These are phyloP conservation scores for Neurospora sp. DNA, from an alignment of 495 filamentous ascomycete species.

Conservation along the genomic window DNA sequence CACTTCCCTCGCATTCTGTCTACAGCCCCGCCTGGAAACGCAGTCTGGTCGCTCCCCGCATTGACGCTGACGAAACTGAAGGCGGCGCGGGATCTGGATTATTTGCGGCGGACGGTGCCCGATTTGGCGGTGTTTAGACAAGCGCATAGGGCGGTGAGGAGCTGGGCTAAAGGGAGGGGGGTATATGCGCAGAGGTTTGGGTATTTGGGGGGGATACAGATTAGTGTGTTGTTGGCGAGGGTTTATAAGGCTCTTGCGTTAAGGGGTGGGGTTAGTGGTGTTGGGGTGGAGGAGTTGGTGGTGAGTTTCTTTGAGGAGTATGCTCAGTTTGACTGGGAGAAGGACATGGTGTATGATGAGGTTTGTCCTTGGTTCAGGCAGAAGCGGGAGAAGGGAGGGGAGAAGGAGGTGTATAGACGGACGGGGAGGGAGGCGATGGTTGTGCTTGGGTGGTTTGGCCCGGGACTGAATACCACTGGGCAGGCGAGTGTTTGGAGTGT, in stretches of 20 bases:
- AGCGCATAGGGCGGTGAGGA: constrained; percentile 41
- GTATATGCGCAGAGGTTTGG: constrained; percentile 50
- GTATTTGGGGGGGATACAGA: constrained; percentile 47
- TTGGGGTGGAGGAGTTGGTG: constrained; percentile 33
- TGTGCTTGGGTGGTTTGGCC: constrained; percentile 43
- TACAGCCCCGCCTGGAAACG: constrained; percentile 24
- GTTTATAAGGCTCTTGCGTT: constrained; percentile 39
- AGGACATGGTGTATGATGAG: constrained; percentile 37
- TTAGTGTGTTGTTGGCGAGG: constrained; percentile 43
- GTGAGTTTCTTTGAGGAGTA: constrained; percentile 50
- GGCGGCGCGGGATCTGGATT: constrained; percentile 42
- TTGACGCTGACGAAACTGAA: constrained; percentile 44
- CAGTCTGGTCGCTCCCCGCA: constrained; percentile 37
- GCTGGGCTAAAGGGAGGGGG: constrained; percentile 45
- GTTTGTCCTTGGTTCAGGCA: neutral
- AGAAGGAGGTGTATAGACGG: neutral
- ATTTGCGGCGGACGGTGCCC: constrained; percentile 43
- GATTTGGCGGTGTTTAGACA: constrained; percentile 39
- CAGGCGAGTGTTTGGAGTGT: constrained; percentile 38
- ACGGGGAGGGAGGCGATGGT: constrained; percentile 38
- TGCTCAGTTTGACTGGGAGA: constrained; percentile 41
- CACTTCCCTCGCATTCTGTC: constrained; percentile 27
- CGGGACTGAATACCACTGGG: constrained; percentile 43
- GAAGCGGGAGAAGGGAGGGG: neutral
- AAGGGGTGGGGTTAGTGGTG: neutral